Base-by-base conservation (phyloP, 345 rosid species). In the Aegle marmelos region DNA sequence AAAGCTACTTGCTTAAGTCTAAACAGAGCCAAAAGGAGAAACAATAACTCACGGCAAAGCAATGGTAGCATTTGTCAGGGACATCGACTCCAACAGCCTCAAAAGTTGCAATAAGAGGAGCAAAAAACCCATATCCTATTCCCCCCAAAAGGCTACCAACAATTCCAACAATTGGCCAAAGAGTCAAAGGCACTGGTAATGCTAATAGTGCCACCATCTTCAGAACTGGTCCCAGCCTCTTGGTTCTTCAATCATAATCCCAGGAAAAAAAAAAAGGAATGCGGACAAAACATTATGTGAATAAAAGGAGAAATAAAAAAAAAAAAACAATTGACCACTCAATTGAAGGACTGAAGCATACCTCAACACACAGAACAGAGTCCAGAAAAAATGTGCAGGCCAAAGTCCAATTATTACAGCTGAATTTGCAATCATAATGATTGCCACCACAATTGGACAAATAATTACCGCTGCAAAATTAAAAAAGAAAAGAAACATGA, bases 321-420 rank as follows among this genome's bases (percentile, higher is more conserved):
- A 27, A 41, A 74, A 75, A 41, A 28, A 31, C 39, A 37, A 14
- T 10, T 27, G 36, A 24, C n/a, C 8, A 14, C 4, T 16, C 48
- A 70, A 45, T 37, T 33, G 54, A 37, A 17, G 21, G 37, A 16
- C 24, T 30, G 67, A 73, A 68, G 30, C 65, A 68, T 71, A 93
- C 98, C 93, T 91, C 64, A 88, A 85, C 4, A 93, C 89, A 83
- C 95, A 88, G 82, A 86, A 93, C 79, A 83, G 88, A 77, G 95
- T 91, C 95, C 95, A 95, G 10, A 87, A 3, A 77, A 88, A 84
- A 87, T 91, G 98, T 75, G 95, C 95, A 25, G 87, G 82, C 98
- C 98, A 95, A 27, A 93, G 93, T 8, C 98, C 98, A 67, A 87
- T 73, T 53, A 89, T 84, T 27, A 93, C 90, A 19, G 86, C 85